Base-by-base conservation (phyloP, 805 yeast genomes). In the Candida hispaniensis region DNA sequence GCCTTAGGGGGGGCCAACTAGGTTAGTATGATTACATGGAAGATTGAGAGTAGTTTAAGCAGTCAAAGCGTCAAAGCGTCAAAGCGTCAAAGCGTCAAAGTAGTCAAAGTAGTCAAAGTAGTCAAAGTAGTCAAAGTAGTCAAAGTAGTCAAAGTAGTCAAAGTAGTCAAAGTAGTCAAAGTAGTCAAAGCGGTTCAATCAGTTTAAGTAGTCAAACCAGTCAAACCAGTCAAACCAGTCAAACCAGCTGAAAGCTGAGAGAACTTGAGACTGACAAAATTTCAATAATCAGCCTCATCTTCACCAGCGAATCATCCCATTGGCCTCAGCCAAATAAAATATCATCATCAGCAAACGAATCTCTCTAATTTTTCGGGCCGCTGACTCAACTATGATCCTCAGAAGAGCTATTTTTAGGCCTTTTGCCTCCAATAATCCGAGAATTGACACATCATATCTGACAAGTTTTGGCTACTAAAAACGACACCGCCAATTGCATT, bases 1-100 rank as follows among this genome's bases (percentile, higher is more conserved):
- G 93, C 79, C 59, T 91, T 91, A 5, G 98, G 98, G n/a, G 97
- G 94, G 7, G 97, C 97, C 60, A 82, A 70, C 73, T 62, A 48
- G 17, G 51, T 28, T 27, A 39, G 41, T 21, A 21, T 69, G 63
- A 48, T 19, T 10, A 14, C 14, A 3, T 13, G 20, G 25, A 14
- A 15, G 9, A 14, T 18, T 9, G 10, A 22, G 10, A n/a, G 25
- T 6, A 9, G 13, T 22, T 6, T 11, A 6, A 6, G 25, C 9
- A 9, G 7, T 6, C 14, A 16, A 23, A 12, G 10, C 5, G 24
- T n/a, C 8, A 9, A n/a, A 6, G 13, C 6, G 24, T 21, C 13
- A 21, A 21, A 6, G 24, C 11, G 10, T n/a, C 24, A 21, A 13
- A 9, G 6, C 10, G 14, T 10, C 13, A 10, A 19, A 19, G 10